Base-by-base conservation (phyloP, 352 stramenopile species). In the Plasmopara viticola region DNA sequence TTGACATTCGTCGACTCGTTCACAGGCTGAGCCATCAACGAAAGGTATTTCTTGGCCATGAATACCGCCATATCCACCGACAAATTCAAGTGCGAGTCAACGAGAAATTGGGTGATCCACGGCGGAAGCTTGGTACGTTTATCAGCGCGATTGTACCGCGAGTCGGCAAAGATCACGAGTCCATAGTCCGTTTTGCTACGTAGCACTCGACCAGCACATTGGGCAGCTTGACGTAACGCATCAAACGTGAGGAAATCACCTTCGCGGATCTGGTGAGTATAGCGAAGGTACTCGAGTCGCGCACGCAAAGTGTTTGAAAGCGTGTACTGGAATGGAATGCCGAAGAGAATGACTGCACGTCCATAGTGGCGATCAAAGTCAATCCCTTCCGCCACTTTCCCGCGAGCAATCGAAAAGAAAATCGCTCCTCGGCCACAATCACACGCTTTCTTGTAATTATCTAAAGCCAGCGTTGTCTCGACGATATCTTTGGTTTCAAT, bases 401-500 rank as follows among this genome's bases (percentile, higher is more conserved):
- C 97, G 48, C 97, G 80, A 20, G 97, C 97, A 43, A 99, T 93
- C 2, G 96, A 99, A 45, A 99, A 86, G 74, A 99, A 99, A 14
- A 99, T 86, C 7, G 95, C 97, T 9, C 97, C 97, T 18, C 96
- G 86, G 28, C 97, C 97, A 47, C 81, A 90, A 33, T 93, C 82
- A 63, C 97, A 99, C 0, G 97, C 97, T 50, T 96, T 91, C 57
- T 97, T 95, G 81, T 97, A 99, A 65, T 99, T 99, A 58, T 99
- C 93, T 17, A 99, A 74, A 12, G 97, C 96, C 30, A 99, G 68
- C 12, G 96, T 99, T 17, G 96, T 99, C 73, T 99, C 97, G 20
- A 99, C 95, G 47, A 99, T 96, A 72, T 99, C 97, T 53, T 98
- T 99, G 8, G 96, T 99, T 75, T 99, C 97, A 40, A 99, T 98